Conservation (phyloP, 257 asterid species). For the Linderniella brevidens region DNA sequence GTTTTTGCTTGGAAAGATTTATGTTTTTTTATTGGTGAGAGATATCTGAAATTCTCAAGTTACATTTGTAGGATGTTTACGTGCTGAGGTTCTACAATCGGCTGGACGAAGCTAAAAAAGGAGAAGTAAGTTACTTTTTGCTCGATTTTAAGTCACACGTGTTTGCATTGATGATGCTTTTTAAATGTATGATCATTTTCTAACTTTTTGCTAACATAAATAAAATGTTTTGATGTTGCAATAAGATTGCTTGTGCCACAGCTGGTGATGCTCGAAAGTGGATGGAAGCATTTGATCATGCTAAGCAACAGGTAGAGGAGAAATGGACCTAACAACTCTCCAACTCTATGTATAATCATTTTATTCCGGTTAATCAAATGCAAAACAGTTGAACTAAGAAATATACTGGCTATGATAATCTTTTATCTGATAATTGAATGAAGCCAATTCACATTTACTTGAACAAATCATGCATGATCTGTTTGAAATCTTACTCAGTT, state of each 20-base stretch:
- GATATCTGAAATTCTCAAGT: background rate
- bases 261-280: constrained; percentile 79
- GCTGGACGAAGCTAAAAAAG: constrained; percentile 79
- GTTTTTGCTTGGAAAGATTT: background rate
- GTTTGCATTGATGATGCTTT: too few species aligned
- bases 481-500: too few species aligned
- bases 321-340: background rate
- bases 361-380: too few species aligned
- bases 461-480: too few species aligned
- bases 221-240: background rate
- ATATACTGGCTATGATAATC: too few species aligned
- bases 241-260: constrained; percentile 44
- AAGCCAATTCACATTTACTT: too few species aligned
- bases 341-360: too few species aligned
- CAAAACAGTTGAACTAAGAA: too few species aligned
- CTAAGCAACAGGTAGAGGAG: constrained; percentile 70
- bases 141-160: too few species aligned
- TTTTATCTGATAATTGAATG: too few species aligned
- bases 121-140: constrained; percentile 55
- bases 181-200: too few species aligned
- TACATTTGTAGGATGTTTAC: constrained; percentile 48
- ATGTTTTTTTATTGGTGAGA: background rate
- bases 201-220: background rate
- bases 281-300: constrained; percentile 98
- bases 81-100: constrained; percentile 81